phyloP scores from a whole-genome alignment of 164 flowering plant species.

The Liriodendron chinense region DNA sequence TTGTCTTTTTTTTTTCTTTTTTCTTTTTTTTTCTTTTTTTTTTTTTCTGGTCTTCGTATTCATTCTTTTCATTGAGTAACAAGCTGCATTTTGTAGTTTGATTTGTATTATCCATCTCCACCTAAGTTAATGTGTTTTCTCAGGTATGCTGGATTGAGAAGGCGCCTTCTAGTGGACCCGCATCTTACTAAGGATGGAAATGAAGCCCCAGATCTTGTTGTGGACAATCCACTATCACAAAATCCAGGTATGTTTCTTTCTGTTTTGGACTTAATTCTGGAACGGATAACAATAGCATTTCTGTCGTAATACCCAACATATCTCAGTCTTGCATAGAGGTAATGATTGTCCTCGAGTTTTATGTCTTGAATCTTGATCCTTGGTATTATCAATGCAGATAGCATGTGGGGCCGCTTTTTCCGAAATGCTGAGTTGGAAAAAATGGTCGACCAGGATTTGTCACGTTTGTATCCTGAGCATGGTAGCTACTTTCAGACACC shows the following conservation, averaged over 20 bases:
- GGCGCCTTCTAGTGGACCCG: conserved; percentile 76
- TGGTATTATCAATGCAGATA: conserved; percentile 53
- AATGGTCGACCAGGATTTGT: conserved; percentile 88
- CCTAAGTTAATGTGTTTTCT: not conserved
- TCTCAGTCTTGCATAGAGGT: not conserved
- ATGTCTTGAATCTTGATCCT: not conserved
- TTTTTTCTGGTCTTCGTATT: not conserved
- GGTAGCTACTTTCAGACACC: conserved; percentile 88
- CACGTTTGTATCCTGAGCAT: conserved; percentile 89
- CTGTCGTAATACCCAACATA: not conserved
- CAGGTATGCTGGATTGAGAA: conserved; percentile 85
- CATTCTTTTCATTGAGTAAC: not conserved
- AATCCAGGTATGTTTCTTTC: conserved; percentile 59
- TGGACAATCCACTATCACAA: conserved; percentile 91
- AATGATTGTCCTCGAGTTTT: not conserved
- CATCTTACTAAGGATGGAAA: conserved; percentile 59
- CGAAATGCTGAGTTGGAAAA: conserved; percentile 90
- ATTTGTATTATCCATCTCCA: not conserved
- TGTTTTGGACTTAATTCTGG: not conserved
- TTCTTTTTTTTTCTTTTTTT: too few species aligned
- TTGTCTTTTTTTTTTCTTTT: not conserved
- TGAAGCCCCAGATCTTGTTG: conserved; percentile 53
- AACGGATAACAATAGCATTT: not conserved
- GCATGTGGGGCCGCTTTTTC: conserved; percentile 94
- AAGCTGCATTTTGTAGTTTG: not conserved